These are phyloP conservation scores for Sporodiniella umbellata DNA, from an alignment of 371 early-diverging fungal species.

Conservation along the genomic window DNA sequence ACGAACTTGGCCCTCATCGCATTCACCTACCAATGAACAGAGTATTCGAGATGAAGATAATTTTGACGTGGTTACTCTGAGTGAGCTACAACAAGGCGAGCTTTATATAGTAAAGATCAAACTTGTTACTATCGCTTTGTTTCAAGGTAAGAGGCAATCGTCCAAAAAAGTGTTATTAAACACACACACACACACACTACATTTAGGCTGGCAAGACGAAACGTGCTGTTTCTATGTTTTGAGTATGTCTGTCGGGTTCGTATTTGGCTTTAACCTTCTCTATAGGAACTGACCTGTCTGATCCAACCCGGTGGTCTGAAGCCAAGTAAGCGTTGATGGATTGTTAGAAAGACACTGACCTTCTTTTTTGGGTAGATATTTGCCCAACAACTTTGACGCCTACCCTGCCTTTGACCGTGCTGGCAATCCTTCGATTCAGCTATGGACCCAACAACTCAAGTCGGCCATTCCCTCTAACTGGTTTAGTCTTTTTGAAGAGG, in stretches of 20 bases:
- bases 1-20: neutral
- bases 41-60: neutral
- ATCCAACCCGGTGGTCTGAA: conserved; percentile 39
- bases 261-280: neutral
- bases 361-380: no score
- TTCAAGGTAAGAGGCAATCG: conserved; percentile 42
- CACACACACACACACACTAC: no score
- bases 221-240: conserved; percentile 37
- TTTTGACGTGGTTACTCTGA: conserved; percentile 5
- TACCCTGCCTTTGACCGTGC: conserved; percentile 43
- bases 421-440: conserved; percentile 42
- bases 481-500: conserved; percentile 48
- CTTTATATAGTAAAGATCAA: conserved; percentile 31
- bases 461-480: conserved; percentile 36
- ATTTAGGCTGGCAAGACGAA: conserved; percentile 37
- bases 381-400: conserved; percentile 44
- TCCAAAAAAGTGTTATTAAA: neutral
- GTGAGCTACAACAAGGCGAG: conserved; percentile 28
- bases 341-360: no score
- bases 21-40: neutral
- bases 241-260: conserved; percentile 12
- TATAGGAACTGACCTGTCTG: conserved; percentile 31
- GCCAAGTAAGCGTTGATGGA: conserved; percentile 24
- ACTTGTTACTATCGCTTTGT: conserved; percentile 27
- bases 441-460: conserved; percentile 33